These are phyloP conservation scores for Myriosclerotinia scirpicola DNA, from an alignment of 2,329 filamentous ascomycete genomes.

Conservation along the genomic window DNA sequence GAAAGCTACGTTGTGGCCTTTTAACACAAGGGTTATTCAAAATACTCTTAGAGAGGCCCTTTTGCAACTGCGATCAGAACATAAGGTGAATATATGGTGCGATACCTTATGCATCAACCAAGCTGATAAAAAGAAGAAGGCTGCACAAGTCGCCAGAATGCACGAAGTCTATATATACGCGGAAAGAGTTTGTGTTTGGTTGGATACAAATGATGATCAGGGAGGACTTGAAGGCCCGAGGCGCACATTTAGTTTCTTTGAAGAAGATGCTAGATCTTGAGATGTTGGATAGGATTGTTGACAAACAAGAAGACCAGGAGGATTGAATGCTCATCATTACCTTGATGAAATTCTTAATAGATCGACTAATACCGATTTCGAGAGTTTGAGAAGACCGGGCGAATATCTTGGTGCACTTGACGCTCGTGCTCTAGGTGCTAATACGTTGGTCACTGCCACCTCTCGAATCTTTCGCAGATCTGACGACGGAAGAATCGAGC, in stretches of 20 bases:
- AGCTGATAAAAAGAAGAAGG: constrained; percentile 22
- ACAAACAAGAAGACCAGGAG: background rate
- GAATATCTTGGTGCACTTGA: constrained; percentile 20
- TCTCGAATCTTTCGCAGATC: constrained; percentile 29
- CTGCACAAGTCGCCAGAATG: constrained; percentile 28
- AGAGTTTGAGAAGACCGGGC: constrained; percentile 4
- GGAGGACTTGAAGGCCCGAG: background rate
- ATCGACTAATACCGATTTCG: background rate
- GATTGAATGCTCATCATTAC: constrained; percentile 23
- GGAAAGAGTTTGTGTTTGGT: constrained; percentile 26
- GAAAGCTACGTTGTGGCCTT: background rate
- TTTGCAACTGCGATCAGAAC: constrained; percentile 8
- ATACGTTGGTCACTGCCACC: constrained; percentile 27
- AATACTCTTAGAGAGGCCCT: constrained; percentile 26
- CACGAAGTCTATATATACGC: constrained; percentile 27
- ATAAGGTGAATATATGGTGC: constrained; percentile 24
- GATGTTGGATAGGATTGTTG: constrained; percentile 12
- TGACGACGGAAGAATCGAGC: constrained; percentile 25
- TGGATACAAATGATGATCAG: constrained; percentile 18
- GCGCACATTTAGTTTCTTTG: constrained; percentile 25
- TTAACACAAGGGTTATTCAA: constrained; percentile 18
- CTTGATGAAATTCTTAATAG: constrained; percentile 25
- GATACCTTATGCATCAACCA: constrained; percentile 32
- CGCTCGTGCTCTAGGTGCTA: constrained; percentile 28
- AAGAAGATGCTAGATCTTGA: constrained; percentile 25